These are phyloP conservation scores for Russula dissimulans DNA, from an alignment of 768 basidiomycete genomes.

Conservation along the genomic window DNA sequence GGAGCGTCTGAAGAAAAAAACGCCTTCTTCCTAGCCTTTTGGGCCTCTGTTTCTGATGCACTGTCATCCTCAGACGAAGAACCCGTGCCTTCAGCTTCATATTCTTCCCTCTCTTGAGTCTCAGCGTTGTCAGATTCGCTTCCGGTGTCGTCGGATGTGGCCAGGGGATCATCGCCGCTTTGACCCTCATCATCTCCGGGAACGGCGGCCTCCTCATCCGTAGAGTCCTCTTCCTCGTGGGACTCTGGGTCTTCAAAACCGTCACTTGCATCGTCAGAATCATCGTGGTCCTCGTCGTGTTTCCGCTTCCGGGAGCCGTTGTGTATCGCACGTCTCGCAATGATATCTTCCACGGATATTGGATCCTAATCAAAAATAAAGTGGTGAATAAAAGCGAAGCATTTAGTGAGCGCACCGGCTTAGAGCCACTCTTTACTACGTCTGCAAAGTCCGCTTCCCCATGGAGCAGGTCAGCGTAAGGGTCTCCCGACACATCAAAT, in stretches of 20 bases:
- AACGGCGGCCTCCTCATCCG: constrained; percentile 22
- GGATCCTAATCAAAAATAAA: constrained; percentile 39
- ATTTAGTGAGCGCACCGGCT: constrained; percentile 40
- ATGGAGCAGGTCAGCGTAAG: constrained; percentile 47
- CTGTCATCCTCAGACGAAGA: constrained; percentile 56
- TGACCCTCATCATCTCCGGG: constrained; percentile 32
- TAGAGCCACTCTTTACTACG: constrained; percentile 51
- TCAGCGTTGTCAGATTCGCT: constrained; percentile 21
- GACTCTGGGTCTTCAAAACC: background rate
- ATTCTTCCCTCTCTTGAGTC: constrained; percentile 23
- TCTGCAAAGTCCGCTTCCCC: constrained; percentile 38
- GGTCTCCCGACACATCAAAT: constrained; percentile 72
- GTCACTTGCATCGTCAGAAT: background rate
- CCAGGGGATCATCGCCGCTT: constrained; percentile 17
- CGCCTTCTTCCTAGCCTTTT: constrained; percentile 68
- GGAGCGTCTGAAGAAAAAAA: constrained; percentile 65
- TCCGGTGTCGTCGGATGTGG: constrained; percentile 14
- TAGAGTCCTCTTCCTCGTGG: constrained; percentile 26
- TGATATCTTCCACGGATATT: constrained; percentile 90
- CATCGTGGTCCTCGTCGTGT: constrained; percentile 27
- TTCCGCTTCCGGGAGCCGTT: constrained; percentile 51
- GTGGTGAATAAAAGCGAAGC: background rate
- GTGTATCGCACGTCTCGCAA: constrained; percentile 54
- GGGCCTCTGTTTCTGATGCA: constrained; percentile 48
- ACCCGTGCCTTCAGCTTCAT: constrained; percentile 32